Evolutionary conservation across 2,329 filamentous ascomycete species (phyloP).

Genomic region (Colletotrichum sidae): DNA sequence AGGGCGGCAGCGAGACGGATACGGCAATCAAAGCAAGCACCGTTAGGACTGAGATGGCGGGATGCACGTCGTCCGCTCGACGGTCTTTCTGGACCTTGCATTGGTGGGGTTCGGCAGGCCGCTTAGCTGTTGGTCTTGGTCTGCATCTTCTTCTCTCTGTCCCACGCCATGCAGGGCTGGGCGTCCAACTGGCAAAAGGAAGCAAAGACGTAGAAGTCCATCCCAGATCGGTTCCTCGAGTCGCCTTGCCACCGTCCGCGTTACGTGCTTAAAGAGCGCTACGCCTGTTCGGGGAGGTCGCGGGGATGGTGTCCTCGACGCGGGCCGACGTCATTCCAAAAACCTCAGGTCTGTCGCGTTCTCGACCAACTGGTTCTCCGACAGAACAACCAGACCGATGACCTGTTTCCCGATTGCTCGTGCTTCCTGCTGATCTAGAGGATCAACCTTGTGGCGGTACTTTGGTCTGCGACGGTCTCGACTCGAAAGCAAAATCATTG

Average conservation of each 20-base stretch:
- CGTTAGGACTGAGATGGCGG: conserved; percentile 25
- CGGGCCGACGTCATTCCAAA: conserved; percentile 29
- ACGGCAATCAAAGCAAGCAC: conserved; percentile 30
- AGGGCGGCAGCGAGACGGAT: conserved; percentile 18
- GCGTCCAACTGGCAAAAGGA: no score
- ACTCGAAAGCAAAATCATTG: conserved; percentile 23
- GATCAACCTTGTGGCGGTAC: conserved; percentile 23
- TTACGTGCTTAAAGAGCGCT: conserved; percentile 15
- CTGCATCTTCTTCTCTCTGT: no score
- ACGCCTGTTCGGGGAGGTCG: conserved; percentile 2
- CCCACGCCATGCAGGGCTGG: not conserved
- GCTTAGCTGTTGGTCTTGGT: not conserved
- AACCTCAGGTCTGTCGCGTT: conserved; percentile 8
- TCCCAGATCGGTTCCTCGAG: not conserved
- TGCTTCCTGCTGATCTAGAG: conserved; percentile 18
- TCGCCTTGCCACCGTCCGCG: not conserved
- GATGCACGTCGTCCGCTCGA: conserved; percentile 20
- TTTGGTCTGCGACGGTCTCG: conserved; percentile 1
- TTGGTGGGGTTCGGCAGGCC: conserved; percentile 6
- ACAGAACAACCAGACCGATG: not conserved
- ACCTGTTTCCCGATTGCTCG: conserved; percentile 3
- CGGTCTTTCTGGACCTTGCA: conserved; percentile 22
- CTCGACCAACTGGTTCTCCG: conserved; percentile 6
- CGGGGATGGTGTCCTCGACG: conserved; percentile 8
- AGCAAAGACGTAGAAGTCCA: not conserved